Evolutionary conservation across 208 protist species (phyloP).

Genomic region (Crithidia brevicula): DNA sequence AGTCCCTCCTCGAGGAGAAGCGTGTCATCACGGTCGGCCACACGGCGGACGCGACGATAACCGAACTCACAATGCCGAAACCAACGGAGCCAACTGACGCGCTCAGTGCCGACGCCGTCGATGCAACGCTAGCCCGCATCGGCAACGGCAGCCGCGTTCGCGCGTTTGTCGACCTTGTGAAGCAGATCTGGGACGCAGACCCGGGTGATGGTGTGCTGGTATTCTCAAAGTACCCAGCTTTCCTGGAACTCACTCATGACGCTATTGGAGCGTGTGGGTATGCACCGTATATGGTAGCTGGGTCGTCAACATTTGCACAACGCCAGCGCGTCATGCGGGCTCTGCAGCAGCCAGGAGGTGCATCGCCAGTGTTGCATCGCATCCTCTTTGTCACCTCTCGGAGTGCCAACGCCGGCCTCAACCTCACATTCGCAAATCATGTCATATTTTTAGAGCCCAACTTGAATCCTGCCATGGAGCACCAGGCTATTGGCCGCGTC

Average conservation of each 20-base stretch:
- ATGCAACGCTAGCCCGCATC: slow-evolving; percentile 24
- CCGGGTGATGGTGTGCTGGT: slow-evolving; percentile 47
- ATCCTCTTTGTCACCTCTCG: slow-evolving; percentile 70
- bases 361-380: slow-evolving; percentile 9
- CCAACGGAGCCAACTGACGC: neutral
- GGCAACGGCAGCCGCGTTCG: slow-evolving; percentile 40
- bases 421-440: slow-evolving; percentile 75
- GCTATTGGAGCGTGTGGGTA: slow-evolving; percentile 34
- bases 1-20: slow-evolving; percentile 36
- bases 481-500: slow-evolving; percentile 78
- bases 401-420: slow-evolving; percentile 65
- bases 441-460: slow-evolving; percentile 78
- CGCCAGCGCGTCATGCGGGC: slow-evolving; percentile 43
- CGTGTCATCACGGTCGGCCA: slow-evolving; percentile 12
- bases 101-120: slow-evolving; percentile 14
- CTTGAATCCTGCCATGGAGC: slow-evolving; percentile 72
- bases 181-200: slow-evolving; percentile 33
- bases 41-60: neutral
- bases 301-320: slow-evolving; percentile 37
- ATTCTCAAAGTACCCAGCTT: slow-evolving; percentile 54
- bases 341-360: slow-evolving; percentile 25
- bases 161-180: slow-evolving; percentile 36
- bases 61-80: neutral
- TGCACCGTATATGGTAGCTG: slow-evolving; percentile 40
- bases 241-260: slow-evolving; percentile 33